Percentiles rank a stretch among this genome's conserved stretches.
phyloP scores from a whole-genome alignment of 2,329 filamentous ascomycete genomes.

The Microdochium nivale region DNA sequence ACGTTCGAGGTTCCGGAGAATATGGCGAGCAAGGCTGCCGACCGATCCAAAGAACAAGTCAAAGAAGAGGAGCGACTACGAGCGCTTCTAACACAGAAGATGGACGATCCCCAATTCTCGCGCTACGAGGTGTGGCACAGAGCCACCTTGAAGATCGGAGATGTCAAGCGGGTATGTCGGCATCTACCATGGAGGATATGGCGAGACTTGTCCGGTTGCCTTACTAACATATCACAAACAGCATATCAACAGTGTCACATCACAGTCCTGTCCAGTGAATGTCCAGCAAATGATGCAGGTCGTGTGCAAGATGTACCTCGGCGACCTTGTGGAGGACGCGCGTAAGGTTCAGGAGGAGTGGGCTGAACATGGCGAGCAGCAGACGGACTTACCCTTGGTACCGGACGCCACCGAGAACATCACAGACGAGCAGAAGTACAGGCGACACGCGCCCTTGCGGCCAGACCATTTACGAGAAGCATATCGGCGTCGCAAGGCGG shows the following conservation, averaged over 20 bases:
- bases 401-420: constrained; percentile 17
- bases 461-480: constrained; percentile 72
- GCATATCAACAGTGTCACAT: constrained; percentile 74
- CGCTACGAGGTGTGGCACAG: constrained; percentile 65
- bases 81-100: constrained; percentile 54
- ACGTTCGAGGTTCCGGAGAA: constrained; percentile 46
- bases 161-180: constrained; percentile 54
- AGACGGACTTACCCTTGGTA: constrained; percentile 38
- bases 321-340: constrained; percentile 66
- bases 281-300: constrained; percentile 70
- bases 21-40: constrained; percentile 24
- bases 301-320: constrained; percentile 69
- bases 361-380: constrained; percentile 50
- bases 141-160: constrained; percentile 58
- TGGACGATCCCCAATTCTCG: constrained; percentile 58
- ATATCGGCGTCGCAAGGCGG: constrained; percentile 55
- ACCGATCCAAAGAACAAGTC: constrained; percentile 59
- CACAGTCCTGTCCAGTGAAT: constrained; percentile 65
- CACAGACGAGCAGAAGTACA: constrained; percentile 20
- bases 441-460: constrained; percentile 49
- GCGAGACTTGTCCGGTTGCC: neutral
- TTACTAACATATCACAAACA: constrained; percentile 17
- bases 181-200: neutral
- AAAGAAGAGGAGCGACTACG: constrained; percentile 49
- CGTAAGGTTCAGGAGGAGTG: constrained; percentile 65